Percentiles rank a stretch among this genome's conserved stretches.
phyloP scores from a whole-genome alignment of 2,329 filamentous ascomycete species.

The Aaosphaeria arxii region DNA sequence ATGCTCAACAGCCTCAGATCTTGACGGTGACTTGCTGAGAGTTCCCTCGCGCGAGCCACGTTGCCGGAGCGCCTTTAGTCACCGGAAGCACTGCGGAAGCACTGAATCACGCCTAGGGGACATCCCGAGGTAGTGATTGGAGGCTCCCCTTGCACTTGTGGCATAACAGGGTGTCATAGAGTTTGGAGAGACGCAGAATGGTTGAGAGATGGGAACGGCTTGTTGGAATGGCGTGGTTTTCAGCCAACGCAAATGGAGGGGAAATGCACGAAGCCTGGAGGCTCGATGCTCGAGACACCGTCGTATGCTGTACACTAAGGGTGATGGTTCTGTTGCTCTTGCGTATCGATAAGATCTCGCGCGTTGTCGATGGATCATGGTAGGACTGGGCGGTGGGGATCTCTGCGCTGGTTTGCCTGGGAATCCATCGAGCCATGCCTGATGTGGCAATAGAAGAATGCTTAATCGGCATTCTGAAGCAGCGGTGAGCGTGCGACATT shows the following conservation, averaged over 20 bases:
- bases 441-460: constrained; percentile 3
- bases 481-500: constrained; percentile 5
- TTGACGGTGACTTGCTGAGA: not conserved
- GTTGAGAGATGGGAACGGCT: not conserved
- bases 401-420: not conserved
- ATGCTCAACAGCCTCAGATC: not conserved
- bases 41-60: constrained; percentile 10
- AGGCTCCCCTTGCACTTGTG: constrained; percentile 1
- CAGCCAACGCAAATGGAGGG: not conserved
- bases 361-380: constrained; percentile 3
- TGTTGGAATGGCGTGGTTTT: constrained; percentile 1
- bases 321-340: not conserved
- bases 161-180: not conserved
- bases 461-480: constrained; percentile 1
- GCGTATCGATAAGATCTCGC: constrained; percentile 14
- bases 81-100: constrained; percentile 8
- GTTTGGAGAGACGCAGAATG: not conserved
- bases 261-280: not conserved
- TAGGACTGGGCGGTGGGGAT: not conserved
- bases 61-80: constrained; percentile 6
- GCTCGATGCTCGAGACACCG: not conserved
- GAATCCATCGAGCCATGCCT: constrained; percentile 4
- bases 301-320: not conserved
- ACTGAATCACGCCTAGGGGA: not conserved
- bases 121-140: constrained; percentile 2